phyloP scores from a whole-genome alignment of 2,329 filamentous ascomycete species.

The Xylariaceae sp. region DNA sequence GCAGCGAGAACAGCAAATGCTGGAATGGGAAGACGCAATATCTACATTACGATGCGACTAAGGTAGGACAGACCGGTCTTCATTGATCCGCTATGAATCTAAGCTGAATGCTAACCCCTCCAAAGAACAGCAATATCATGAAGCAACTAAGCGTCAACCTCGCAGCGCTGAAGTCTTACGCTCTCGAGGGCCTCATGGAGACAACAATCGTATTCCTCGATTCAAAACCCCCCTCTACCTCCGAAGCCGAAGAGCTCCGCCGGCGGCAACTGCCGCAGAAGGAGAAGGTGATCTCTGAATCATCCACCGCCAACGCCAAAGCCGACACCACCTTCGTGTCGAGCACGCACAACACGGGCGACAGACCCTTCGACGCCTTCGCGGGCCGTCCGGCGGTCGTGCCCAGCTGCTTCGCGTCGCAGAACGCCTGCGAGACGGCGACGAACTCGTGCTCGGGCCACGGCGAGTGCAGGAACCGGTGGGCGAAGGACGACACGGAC shows the following conservation, averaged over 20 bases:
- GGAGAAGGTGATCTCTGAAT: constrained; percentile 52
- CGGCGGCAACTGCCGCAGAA: constrained; percentile 48
- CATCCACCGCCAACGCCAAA: constrained; percentile 25
- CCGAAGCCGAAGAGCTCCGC: constrained; percentile 47
- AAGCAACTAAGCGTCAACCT: constrained; percentile 52
- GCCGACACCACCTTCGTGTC: constrained; percentile 33
- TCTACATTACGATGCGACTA: constrained; percentile 39
- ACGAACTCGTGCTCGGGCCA: constrained; percentile 86
- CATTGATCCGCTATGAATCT: background rate
- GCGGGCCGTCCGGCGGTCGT: constrained; percentile 50
- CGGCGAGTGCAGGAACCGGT: constrained; percentile 76
- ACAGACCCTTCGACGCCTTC: constrained; percentile 40
- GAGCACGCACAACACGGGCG: constrained; percentile 14
- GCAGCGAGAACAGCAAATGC: constrained; percentile 35
- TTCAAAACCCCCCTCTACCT: constrained; percentile 40
- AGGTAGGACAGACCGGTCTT: constrained; percentile 26
- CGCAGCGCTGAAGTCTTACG: constrained; percentile 51
- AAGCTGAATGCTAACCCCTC: constrained; percentile 31
- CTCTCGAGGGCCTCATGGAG: constrained; percentile 58
- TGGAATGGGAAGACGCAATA: constrained; percentile 41
- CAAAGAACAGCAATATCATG: constrained; percentile 50
- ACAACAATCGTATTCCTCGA: constrained; percentile 63
- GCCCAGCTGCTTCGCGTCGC: constrained; percentile 75
- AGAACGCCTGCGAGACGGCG: constrained; percentile 68
- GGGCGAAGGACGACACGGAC: constrained; percentile 48